A percentile compares a stretch with the other conserved stretches of the same genome.
Conservation (phyloP, 768 basidiomycete species). For the Trametes sanguinea region DNA sequence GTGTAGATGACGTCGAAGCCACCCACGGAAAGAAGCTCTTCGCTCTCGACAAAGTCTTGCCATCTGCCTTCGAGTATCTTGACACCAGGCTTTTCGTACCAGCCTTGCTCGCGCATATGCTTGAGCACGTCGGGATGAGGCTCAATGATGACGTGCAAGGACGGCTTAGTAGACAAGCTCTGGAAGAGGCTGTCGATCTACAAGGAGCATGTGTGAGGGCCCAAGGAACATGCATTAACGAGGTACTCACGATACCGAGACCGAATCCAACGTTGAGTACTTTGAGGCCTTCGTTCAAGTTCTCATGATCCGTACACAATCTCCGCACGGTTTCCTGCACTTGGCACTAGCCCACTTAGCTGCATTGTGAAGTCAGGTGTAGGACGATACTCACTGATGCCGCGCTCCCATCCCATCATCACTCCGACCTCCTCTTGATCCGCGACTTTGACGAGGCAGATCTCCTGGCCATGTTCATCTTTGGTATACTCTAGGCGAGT, state of each 20-base stretch:
- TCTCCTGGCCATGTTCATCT: slow-evolving; percentile 77
- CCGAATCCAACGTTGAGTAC: slow-evolving; percentile 94
- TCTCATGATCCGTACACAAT: slow-evolving; percentile 58
- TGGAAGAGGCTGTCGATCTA: slow-evolving; percentile 89
- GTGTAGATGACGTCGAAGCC: slow-evolving; percentile 91
- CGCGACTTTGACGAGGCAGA: slow-evolving; percentile 67
- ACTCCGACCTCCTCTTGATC: slow-evolving; percentile 85
- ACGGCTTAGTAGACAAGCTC: slow-evolving; percentile 55
- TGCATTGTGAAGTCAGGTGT: neutral
- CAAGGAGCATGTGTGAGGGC: neutral
- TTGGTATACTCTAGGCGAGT: slow-evolving; percentile 67
- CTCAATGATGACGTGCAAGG: slow-evolving; percentile 88
- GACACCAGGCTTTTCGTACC: slow-evolving; percentile 78
- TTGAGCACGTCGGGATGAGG: slow-evolving; percentile 90
- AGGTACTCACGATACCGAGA: slow-evolving; percentile 74
- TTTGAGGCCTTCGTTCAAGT: slow-evolving; percentile 49
- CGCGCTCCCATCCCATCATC: slow-evolving; percentile 99
- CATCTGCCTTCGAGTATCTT: slow-evolving; percentile 87
- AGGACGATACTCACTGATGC: slow-evolving; percentile 57
- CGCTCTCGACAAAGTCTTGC: slow-evolving; percentile 79
- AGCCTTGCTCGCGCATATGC: slow-evolving; percentile 74
- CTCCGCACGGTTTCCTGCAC: slow-evolving; percentile 77
- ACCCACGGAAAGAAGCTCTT: slow-evolving; percentile 59
- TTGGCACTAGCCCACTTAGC: slow-evolving; percentile 37
- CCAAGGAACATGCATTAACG: neutral